These are phyloP conservation scores for Globisporangium echinulatum DNA, from an alignment of 352 stramenopile genomes.

Conservation along the genomic window DNA sequence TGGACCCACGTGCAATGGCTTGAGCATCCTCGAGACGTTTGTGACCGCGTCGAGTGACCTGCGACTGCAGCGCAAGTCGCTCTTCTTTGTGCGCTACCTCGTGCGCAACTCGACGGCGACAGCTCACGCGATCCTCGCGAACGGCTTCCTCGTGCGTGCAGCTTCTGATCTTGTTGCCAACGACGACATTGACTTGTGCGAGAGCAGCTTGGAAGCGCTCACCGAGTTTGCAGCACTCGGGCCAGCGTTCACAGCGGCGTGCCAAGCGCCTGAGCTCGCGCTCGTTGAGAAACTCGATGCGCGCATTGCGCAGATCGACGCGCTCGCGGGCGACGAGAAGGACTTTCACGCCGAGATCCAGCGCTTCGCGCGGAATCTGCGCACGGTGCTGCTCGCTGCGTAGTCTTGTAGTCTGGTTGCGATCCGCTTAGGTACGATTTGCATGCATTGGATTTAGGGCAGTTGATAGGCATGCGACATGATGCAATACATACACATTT, in stretches of 20 bases:
- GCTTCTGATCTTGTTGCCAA: slow-evolving; percentile 40
- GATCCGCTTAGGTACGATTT: no score
- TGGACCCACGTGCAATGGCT: slow-evolving; percentile 42
- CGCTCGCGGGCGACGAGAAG: slow-evolving; percentile 57
- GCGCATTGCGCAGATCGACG: slow-evolving; percentile 56
- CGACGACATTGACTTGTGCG: slow-evolving; percentile 77
- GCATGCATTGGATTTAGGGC: not conserved
- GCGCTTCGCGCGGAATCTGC: slow-evolving; percentile 44
- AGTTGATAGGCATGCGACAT: no score
- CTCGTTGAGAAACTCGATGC: slow-evolving; percentile 41
- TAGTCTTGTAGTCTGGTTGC: not conserved
- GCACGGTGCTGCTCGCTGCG: slow-evolving; percentile 11
- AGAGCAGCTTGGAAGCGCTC: slow-evolving; percentile 65
- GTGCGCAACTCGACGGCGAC: slow-evolving; percentile 54
- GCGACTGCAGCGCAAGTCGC: slow-evolving; percentile 70
- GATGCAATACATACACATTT: no score
- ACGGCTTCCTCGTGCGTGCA: slow-evolving; percentile 41
- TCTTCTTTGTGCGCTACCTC: slow-evolving; percentile 82
- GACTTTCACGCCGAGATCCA: slow-evolving; percentile 65
- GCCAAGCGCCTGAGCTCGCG: slow-evolving; percentile 39
- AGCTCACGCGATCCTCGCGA: slow-evolving; percentile 34
- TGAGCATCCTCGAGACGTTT: slow-evolving; percentile 51
- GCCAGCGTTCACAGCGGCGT: slow-evolving; percentile 47
- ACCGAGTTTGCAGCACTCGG: slow-evolving; percentile 60
- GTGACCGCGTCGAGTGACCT: slow-evolving; percentile 40